Conservation (phyloP, 768 basidiomycete genomes). For the Macrolepiota dolichaula region DNA sequence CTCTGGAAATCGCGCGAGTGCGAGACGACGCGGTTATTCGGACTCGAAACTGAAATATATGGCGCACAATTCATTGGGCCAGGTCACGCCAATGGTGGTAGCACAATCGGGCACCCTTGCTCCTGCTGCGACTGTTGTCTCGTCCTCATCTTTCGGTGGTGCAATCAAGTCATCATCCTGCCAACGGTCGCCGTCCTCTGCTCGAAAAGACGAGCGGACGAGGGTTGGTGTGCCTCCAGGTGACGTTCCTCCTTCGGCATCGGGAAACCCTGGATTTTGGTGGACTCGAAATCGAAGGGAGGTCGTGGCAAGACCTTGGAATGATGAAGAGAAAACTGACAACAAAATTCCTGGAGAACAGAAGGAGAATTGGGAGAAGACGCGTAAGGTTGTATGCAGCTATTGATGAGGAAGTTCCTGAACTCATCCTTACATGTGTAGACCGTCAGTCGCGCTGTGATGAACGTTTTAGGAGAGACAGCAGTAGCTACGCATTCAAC, state of each 20-base stretch:
- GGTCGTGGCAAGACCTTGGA: slow-evolving; percentile 27
- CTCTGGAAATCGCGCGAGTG: background rate
- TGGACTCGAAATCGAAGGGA: slow-evolving; percentile 12
- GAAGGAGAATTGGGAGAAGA: slow-evolving; percentile 33
- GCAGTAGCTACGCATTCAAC: slow-evolving; percentile 42
- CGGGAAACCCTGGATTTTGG: slow-evolving; percentile 3
- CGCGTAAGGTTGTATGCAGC: slow-evolving; percentile 25
- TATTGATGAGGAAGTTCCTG: slow-evolving; percentile 1
- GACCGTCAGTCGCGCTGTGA: slow-evolving; percentile 35
- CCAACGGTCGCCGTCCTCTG: slow-evolving; percentile 21
- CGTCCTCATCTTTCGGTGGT: slow-evolving; percentile 5
- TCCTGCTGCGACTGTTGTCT: background rate
- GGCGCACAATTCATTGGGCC: background rate
- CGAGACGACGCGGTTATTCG: slow-evolving; percentile 4
- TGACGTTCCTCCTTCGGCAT: slow-evolving; percentile 11
- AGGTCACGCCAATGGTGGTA: background rate
- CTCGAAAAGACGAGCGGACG: slow-evolving; percentile 8
- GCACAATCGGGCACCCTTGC: background rate
- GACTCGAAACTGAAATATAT: slow-evolving; percentile 4
- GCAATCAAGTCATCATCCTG: slow-evolving; percentile 17
- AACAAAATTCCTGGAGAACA: slow-evolving; percentile 36
- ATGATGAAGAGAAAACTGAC: slow-evolving; percentile 26
- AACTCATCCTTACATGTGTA: slow-evolving; percentile 14
- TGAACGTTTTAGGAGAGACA: slow-evolving; percentile 37
- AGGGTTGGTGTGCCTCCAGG: slow-evolving; percentile 5